phyloP scores from a whole-genome alignment of 805 yeast species.

The Candida saitoana region DNA sequence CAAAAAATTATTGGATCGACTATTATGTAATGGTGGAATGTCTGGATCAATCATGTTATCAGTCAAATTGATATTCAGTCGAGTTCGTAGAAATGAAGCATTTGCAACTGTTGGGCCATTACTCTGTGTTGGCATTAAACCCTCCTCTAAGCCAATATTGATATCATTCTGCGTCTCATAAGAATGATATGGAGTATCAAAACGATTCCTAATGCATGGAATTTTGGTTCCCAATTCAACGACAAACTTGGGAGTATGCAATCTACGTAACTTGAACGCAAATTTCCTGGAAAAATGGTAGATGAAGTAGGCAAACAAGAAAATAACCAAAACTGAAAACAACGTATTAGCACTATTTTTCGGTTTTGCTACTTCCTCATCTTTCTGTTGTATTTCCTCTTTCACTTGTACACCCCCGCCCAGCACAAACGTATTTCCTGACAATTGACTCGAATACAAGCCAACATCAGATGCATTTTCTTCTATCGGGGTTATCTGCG shows the following conservation, averaged over 20 bases:
- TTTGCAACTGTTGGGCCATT: conserved; percentile 14
- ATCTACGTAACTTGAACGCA: conserved; percentile 11
- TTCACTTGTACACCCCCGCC: conserved; percentile 22
- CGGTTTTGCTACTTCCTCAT: conserved; percentile 10
- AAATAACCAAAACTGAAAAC: conserved; percentile 14
- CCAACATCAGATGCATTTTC: conserved; percentile 28
- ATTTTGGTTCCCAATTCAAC: conserved; percentile 14
- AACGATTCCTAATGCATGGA: conserved; percentile 17
- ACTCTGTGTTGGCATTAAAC: conserved; percentile 20
- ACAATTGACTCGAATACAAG: conserved; percentile 37
- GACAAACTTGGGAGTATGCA: conserved; percentile 12
- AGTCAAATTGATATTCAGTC: conserved; percentile 6
- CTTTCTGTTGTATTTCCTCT: conserved; percentile 16
- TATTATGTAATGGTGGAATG: conserved; percentile 6
- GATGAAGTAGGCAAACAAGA: conserved; percentile 15
- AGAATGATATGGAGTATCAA: conserved; percentile 11
- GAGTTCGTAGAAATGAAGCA: conserved; percentile 3
- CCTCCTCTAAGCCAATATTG: conserved; percentile 32
- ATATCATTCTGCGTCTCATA: conserved; percentile 11
- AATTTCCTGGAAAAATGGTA: conserved; percentile 13
- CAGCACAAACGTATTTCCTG: conserved; percentile 29
- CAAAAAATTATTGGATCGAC: conserved; percentile 21
- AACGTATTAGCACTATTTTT: conserved; percentile 6
- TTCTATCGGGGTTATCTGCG: conserved; percentile 43
- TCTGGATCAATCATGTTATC: conserved; percentile 6